Evolutionary conservation across 768 basidiomycete species (phyloP).

Genomic region (Boletus sp.): DNA sequence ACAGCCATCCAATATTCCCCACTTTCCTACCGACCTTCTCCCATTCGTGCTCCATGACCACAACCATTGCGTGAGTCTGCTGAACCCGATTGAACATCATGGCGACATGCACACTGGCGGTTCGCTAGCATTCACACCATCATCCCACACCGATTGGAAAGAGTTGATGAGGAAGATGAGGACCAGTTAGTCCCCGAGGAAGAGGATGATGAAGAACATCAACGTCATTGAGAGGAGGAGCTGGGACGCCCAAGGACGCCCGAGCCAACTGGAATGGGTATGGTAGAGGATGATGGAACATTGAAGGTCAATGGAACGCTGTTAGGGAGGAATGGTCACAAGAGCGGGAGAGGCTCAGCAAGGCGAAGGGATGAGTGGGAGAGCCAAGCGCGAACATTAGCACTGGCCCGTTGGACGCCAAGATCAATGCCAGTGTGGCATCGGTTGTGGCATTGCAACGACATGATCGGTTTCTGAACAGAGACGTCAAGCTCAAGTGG

Average conservation of each 20-base stretch:
- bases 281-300: conserved; percentile 46
- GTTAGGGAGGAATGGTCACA: no score
- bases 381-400: no score
- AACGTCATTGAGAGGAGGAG: conserved; percentile 50
- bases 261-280: conserved; percentile 66
- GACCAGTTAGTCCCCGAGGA: conserved; percentile 43
- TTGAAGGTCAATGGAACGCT: no score
- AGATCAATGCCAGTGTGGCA: no score
- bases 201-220: conserved; percentile 49
- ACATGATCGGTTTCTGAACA: no score
- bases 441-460: no score
- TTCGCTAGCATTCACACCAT: conserved; percentile 68
- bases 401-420: no score
- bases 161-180: conserved; percentile 76
- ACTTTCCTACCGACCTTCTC: conserved; percentile 63
- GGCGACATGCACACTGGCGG: conserved; percentile 11
- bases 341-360: no score
- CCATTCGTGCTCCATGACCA: conserved; percentile 49
- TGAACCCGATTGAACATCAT: conserved; percentile 24
- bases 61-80: conserved; percentile 24
- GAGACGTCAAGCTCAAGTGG: no score
- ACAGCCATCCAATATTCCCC: conserved; percentile 62
- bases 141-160: conserved; percentile 64
- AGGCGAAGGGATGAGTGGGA: no score
- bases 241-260: conserved; percentile 77